Conservation (phyloP, 768 basidiomycete genomes). For the Leccinum broughii region DNA sequence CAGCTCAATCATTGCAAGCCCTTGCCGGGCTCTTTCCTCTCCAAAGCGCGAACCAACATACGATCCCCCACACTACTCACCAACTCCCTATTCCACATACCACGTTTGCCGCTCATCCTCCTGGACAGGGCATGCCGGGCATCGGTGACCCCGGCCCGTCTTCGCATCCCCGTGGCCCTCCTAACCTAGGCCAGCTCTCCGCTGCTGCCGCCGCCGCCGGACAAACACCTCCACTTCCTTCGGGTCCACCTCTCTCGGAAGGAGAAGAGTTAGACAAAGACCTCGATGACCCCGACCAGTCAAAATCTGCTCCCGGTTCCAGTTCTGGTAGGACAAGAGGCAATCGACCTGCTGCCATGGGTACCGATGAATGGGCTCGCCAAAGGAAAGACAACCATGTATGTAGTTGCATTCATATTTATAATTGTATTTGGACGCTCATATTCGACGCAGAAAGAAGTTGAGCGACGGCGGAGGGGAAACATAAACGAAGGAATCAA, state of each 20-base stretch:
- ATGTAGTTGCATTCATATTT: slow-evolving; percentile 26
- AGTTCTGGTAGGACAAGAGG: slow-evolving; percentile 47
- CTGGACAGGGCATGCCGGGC: slow-evolving; percentile 45
- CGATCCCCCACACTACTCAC: slow-evolving; percentile 26
- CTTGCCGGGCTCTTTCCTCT: slow-evolving; percentile 41
- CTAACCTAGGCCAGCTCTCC: slow-evolving; percentile 59
- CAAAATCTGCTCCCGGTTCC: slow-evolving; percentile 25
- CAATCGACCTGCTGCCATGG: slow-evolving; percentile 61
- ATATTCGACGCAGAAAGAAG: slow-evolving; percentile 77
- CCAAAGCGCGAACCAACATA: slow-evolving; percentile 32
- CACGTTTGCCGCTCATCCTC: slow-evolving; percentile 18
- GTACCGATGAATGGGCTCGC: slow-evolving; percentile 75
- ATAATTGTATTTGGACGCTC: neutral
- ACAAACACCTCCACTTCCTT: slow-evolving; percentile 35
- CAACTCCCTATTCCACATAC: slow-evolving; percentile 44
- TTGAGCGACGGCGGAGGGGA: slow-evolving; percentile 90
- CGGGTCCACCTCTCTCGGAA: slow-evolving; percentile 20
- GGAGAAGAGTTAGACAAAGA: slow-evolving; percentile 28
- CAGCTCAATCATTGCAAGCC: slow-evolving; percentile 57
- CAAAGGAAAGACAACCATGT: slow-evolving; percentile 85
- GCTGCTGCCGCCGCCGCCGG: slow-evolving; percentile 45
- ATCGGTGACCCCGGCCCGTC: slow-evolving; percentile 72
- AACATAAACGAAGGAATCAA: slow-evolving; percentile 98
- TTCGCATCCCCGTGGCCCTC: slow-evolving; percentile 68
- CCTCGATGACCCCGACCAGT: slow-evolving; percentile 29